These are phyloP conservation scores for Marasmius oreades DNA, from an alignment of 1,284 basidiomycete genomes.

Conservation along the genomic window DNA sequence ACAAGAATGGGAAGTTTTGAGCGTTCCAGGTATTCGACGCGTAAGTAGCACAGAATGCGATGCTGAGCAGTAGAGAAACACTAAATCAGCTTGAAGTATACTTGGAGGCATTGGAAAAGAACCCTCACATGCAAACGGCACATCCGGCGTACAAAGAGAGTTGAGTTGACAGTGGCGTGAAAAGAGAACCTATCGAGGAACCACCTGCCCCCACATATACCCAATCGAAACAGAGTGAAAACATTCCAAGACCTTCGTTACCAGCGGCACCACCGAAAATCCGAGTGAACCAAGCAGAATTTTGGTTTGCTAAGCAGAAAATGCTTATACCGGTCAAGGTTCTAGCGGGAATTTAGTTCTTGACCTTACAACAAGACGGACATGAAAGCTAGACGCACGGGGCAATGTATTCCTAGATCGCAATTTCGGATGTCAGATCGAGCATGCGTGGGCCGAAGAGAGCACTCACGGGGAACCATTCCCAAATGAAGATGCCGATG, in stretches of 20 bases:
- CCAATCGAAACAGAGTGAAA: conserved; percentile 30
- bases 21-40: conserved; percentile 14
- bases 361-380: no score
- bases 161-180: conserved; percentile 34
- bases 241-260: conserved; percentile 1
- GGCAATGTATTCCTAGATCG: conserved; percentile 14
- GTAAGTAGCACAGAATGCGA: conserved; percentile 16
- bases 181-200: conserved; percentile 34
- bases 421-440: no score
- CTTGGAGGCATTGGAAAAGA: not conserved
- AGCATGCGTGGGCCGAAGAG: conserved; percentile 8
- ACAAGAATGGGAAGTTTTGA: conserved; percentile 31
- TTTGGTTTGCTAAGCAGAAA: conserved; percentile 52
- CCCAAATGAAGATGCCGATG: conserved; percentile 48
- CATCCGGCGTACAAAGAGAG: conserved; percentile 28
- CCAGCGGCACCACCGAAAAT: conserved; percentile 40
- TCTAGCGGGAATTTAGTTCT: conserved; percentile 14
- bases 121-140: conserved; percentile 26
- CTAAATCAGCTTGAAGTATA: not conserved
- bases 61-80: conserved; percentile 8
- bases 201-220: conserved; percentile 30
- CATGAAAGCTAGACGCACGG: conserved; percentile 4
- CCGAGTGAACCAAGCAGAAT: conserved; percentile 55
- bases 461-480: conserved; percentile 43
- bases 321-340: conserved; percentile 55